Evolutionary conservation across 768 basidiomycete genomes (phyloP).

Genomic region (Leccinum imitatum): DNA sequence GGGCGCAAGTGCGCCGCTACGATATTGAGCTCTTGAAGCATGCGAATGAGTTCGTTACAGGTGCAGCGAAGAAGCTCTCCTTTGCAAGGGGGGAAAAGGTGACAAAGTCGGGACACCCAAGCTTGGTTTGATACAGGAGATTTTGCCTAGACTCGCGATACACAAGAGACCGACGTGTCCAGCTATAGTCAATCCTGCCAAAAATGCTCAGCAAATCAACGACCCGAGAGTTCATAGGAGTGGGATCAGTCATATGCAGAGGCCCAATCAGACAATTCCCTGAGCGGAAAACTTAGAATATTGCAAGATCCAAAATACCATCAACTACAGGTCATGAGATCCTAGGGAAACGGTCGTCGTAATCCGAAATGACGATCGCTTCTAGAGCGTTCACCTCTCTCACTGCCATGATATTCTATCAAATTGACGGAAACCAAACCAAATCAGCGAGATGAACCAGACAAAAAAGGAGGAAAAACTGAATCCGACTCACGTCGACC

Average conservation of each 20-base stretch:
- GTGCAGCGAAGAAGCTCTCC: too few species aligned
- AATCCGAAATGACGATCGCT: conserved; percentile 71
- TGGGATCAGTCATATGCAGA: not conserved
- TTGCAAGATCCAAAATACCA: not conserved
- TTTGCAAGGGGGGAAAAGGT: too few species aligned
- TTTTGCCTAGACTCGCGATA: not conserved
- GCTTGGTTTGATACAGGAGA: too few species aligned
- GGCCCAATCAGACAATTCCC: not conserved
- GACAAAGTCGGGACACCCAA: too few species aligned
- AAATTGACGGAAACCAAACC: conserved; percentile 2
- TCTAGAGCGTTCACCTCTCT: conserved; percentile 67
- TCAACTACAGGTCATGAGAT: conserved; percentile 15
- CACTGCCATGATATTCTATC: conserved; percentile 57
- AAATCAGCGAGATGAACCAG: not conserved
- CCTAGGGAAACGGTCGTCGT: conserved; percentile 48
- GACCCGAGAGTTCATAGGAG: not conserved
- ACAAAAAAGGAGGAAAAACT: not conserved
- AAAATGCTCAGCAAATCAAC: not conserved
- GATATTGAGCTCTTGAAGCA: too few species aligned
- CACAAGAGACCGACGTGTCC: too few species aligned
- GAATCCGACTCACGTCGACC: conserved; percentile 63
- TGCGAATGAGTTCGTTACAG: too few species aligned
- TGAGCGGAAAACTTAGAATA: not conserved
- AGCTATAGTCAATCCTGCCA: not conserved
- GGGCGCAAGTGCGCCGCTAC: too few species aligned